Evolutionary conservation across 148 eudicot species (phyloP).

Genomic region (Polygonum aviculare): DNA sequence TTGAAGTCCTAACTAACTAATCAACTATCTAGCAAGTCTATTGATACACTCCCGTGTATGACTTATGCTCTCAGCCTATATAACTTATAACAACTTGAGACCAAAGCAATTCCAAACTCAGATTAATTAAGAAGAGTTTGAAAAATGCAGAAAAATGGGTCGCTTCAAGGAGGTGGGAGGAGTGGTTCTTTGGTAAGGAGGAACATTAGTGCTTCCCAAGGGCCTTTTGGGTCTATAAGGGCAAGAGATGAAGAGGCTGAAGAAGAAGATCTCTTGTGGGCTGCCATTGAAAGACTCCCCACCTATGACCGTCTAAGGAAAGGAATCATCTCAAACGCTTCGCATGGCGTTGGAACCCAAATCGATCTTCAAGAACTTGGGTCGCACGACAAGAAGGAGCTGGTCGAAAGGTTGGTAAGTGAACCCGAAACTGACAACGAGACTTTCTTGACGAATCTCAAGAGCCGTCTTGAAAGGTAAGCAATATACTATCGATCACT

Average conservation of each 20-base stretch:
- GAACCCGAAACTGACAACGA: constrained; percentile 18
- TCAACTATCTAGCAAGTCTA: no score
- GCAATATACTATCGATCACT: no score
- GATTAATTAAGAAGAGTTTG: no score
- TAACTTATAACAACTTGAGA: no score
- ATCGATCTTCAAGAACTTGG: constrained; percentile 3
- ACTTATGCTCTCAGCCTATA: no score
- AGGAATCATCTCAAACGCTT: constrained; percentile 27
- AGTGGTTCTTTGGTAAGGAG: constrained; percentile 32
- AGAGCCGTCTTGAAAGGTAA: constrained; percentile 2
- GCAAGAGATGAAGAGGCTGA: constrained; percentile 32
- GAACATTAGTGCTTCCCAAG: constrained; percentile 10
- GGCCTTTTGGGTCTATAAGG: constrained; percentile 25
- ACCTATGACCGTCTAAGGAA: constrained; percentile 46
- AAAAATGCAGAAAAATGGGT: neutral
- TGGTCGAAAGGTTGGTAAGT: neutral
- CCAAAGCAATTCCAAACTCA: no score
- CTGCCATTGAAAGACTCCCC: constrained; percentile 48
- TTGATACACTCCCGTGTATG: no score
- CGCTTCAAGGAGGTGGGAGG: neutral
- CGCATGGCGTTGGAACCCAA: constrained; percentile 20
- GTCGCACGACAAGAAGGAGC: neutral
- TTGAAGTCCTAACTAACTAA: no score
- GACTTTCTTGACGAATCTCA: constrained; percentile 6
- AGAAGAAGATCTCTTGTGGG: constrained; percentile 50